These are phyloP conservation scores for Bipolaris cookei DNA, from an alignment of 2,329 filamentous ascomycete species.

Conservation along the genomic window DNA sequence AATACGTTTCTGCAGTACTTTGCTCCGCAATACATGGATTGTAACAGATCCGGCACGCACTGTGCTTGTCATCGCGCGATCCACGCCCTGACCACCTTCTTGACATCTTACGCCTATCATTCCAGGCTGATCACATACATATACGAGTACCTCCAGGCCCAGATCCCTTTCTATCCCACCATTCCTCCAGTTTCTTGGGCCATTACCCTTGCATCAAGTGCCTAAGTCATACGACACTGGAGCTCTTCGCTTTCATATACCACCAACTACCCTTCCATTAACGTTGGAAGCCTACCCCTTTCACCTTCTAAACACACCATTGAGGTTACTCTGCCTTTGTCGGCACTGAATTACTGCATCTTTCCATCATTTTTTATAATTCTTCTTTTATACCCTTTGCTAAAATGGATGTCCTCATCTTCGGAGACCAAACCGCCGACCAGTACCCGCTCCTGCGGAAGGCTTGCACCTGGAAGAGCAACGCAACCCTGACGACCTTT, in stretches of 20 bases:
- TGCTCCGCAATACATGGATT: slow-evolving; percentile 49
- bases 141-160: slow-evolving; percentile 40
- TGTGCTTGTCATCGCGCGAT: slow-evolving; percentile 47
- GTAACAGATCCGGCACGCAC: slow-evolving; percentile 48
- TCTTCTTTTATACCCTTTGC: slow-evolving; percentile 34
- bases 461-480: slow-evolving; percentile 56
- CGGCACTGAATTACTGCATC: slow-evolving; percentile 10
- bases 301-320: slow-evolving; percentile 6
- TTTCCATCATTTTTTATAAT: slow-evolving; percentile 21
- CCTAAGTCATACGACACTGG: slow-evolving; percentile 14
- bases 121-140: slow-evolving; percentile 41
- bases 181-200: slow-evolving; percentile 36
- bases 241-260: slow-evolving; percentile 21
- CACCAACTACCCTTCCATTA: slow-evolving; percentile 17
- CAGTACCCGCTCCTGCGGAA: slow-evolving; percentile 66
- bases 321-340: slow-evolving; percentile 10
- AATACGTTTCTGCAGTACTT: slow-evolving; percentile 51
- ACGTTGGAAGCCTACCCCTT: slow-evolving; percentile 6
- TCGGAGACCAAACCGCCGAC: slow-evolving; percentile 74
- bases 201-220: slow-evolving; percentile 23
- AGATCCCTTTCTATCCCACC: slow-evolving; percentile 27
- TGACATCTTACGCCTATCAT: slow-evolving; percentile 34
- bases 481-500: slow-evolving; percentile 67
- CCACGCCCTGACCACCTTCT: slow-evolving; percentile 38
- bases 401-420: slow-evolving; percentile 63